A percentile compares a stretch with the other conserved stretches of the same genome.
Evolutionary conservation across 1,284 basidiomycete genomes (phyloP).

Genomic region (Puccinia coronata): DNA sequence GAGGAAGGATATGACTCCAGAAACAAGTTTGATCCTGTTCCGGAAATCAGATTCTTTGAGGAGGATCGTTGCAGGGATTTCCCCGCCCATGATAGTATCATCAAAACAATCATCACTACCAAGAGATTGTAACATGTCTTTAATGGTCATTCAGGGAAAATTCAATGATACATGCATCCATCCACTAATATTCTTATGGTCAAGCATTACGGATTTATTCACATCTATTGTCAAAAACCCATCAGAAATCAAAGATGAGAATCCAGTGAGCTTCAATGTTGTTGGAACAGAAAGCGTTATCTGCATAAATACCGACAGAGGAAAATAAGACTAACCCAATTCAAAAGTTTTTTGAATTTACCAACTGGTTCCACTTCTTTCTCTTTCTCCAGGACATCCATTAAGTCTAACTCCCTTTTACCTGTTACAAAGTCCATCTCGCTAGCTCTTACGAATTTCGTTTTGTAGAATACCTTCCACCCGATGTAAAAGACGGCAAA

Average conservation of each 20-base stretch:
- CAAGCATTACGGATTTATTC: neutral
- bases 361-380: conserved; percentile 20
- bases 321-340: conserved; percentile 20
- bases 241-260: too few relatives aligned
- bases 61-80: too few relatives aligned
- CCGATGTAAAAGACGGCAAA: conserved; percentile 74
- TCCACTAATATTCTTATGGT: neutral
- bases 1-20: too few relatives aligned
- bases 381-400: conserved; percentile 48
- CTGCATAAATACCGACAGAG: neutral
- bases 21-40: too few relatives aligned
- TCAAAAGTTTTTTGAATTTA: conserved; percentile 10
- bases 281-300: neutral
- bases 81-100: too few relatives aligned
- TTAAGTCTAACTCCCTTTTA: conserved; percentile 54
- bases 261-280: too few relatives aligned
- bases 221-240: too few relatives aligned
- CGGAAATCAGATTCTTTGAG: too few relatives aligned
- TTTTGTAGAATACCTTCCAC: conserved; percentile 64
- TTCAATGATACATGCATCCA: neutral
- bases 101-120: too few relatives aligned
- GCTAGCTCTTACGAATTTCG: conserved; percentile 62
- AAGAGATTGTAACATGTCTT: too few relatives aligned
- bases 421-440: conserved; percentile 79
- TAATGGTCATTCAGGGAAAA: too few relatives aligned